Base-by-base conservation (phyloP, 345 rosid genomes). In the Microthlaspi erraticum region DNA sequence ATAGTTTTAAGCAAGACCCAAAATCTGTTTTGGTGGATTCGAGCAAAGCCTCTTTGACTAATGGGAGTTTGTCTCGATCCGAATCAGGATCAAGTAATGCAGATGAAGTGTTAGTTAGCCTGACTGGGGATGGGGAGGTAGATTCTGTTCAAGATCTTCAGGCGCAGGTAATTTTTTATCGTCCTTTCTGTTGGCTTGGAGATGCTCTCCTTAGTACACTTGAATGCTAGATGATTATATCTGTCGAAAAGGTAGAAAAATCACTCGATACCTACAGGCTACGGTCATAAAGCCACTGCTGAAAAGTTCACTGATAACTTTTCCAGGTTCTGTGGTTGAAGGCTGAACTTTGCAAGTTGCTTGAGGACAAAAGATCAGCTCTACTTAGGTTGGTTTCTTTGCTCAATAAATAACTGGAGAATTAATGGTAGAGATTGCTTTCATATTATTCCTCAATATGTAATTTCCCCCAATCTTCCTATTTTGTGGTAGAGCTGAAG, bases 361-460 rank as follows among this genome's bases (percentile, higher is more conserved):
- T 95, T 57, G 99, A 95, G 79, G 98, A 95, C 73, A 95, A 95
- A 85, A 83, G 98, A 88, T 92, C 99, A 68, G 84, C 93, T 69
- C 46, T 83, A 53, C 97, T 95, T 66, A 95, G 99, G 99, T 95
- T 72, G 50, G 68, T 46, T 36, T 50, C 23, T 44, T 67, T 64
- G 42, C 64, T 58, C 26, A 59, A 51, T 37, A 46, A 42, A 14
- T 44, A 52, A 66, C 6, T 52, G 29, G 52, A 39, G 19, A 41
- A 10, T 11, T 5, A 4, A 33, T 3, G 43, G 11, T 66, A 17
- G 4, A 60, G 29, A 5, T 18, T 37, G 13, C 1, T 19, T 13
- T 4, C 8, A n/a, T 51, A 37, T 23, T 51, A 12, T 42, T 50
- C 19, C 19, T 57, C 16, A 10, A 26, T 65, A 34, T 57, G 66